Conservation (phyloP, 495 filamentous ascomycete genomes). For the Penicillium samsonianum region DNA sequence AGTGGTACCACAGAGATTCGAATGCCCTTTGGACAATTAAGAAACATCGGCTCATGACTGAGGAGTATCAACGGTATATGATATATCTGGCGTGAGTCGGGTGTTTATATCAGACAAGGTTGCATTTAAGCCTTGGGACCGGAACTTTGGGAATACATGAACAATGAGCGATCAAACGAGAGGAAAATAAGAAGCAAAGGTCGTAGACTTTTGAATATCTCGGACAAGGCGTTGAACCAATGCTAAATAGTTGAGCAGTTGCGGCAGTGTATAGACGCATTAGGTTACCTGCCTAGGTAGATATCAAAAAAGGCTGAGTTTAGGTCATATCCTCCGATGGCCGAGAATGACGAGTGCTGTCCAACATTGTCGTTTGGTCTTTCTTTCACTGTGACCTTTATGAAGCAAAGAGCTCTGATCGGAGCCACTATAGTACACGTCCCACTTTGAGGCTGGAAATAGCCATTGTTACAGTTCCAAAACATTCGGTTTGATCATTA, state of each 20-base stretch:
- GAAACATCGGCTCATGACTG: neutral
- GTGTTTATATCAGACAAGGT: neutral
- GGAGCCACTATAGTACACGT: neutral
- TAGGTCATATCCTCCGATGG: conserved; percentile 1
- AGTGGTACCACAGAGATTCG: conserved; percentile 12
- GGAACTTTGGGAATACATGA: neutral
- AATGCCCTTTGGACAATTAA: neutral
- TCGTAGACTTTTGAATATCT: neutral
- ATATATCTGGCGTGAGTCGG: neutral
- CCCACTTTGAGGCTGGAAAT: neutral
- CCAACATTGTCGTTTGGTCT: neutral
- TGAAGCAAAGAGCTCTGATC: neutral
- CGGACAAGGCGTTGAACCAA: neutral
- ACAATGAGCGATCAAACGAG: neutral
- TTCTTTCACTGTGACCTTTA: neutral
- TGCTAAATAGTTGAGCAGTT: neutral
- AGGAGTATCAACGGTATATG: neutral
- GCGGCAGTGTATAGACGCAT: neutral
- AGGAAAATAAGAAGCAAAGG: neutral
- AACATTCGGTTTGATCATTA: neutral
- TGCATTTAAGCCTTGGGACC: neutral
- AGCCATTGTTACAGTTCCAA: neutral
- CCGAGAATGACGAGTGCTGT: conserved; percentile 1
- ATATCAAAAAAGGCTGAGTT: neutral
- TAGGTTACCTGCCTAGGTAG: neutral